Evolutionary conservation across 2,329 filamentous ascomycete species (phyloP), one percentile per base, ranked within the genome.

Genomic region (Chalaropsis ovoidea): DNA sequence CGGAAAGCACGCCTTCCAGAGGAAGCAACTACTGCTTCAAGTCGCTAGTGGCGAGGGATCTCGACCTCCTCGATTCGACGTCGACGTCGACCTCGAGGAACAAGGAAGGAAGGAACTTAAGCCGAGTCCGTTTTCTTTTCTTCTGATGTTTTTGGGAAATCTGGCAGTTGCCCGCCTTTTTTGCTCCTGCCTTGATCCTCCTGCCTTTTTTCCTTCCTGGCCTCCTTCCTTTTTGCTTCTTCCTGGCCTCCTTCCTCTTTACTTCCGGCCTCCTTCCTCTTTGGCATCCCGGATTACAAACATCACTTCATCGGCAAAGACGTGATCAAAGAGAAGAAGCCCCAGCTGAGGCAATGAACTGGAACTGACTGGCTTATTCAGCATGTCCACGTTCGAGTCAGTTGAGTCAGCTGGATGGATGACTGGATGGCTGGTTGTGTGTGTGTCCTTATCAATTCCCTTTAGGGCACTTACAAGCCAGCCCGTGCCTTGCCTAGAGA

Each of bases 1-100:
- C 35, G 19, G 52, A 67, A 67, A 67, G 62, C 62, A 67, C 65
- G 65, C 39, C 56, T 67, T 67, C 15, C 15, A 24, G 24, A 41
- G 61, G 61, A 62, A 43, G 41, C 43, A 62, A 62, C 61, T 45
- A 31, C 61, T 24, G 61, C 61, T 45, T 45, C 52, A 56, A 56
- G 27, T 56, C 52, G 22, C 52, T 56, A 56, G 52, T 56, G 52
- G 10, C 52, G 27, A 56, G 11, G 15, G 24, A 19, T 11, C 49
- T 54, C 49, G 49, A 54, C n/a, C n/a, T n/a, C n/a, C n/a, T n/a
- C 17, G 43, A 45, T n/a, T 43, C 42, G 42, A 43, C n/a, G n/a
- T 31, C 31, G 31, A 31, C 31, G 3, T 31, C 31, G 43, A n/a
- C 15, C 43, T 47, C 45, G 45, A 49, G 43, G 43, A 43, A 45